Conservation (phyloP, 2,329 filamentous ascomycete genomes). For the Penicillium brevicompactum region DNA sequence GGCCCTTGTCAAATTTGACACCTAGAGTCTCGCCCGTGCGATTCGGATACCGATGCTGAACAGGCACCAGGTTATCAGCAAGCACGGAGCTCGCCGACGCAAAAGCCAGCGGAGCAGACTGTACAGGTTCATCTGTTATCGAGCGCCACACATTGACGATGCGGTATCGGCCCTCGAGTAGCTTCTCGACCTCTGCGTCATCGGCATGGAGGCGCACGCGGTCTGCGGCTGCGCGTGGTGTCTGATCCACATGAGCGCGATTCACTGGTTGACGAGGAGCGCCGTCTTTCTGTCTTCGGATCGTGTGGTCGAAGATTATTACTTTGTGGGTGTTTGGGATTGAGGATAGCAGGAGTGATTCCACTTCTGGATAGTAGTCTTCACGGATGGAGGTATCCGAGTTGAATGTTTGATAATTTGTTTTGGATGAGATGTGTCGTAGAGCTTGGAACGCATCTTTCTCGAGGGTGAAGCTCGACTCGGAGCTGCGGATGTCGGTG, state of each 20-base stretch:
- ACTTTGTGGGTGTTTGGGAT: slow-evolving; percentile 69
- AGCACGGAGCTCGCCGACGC: slow-evolving; percentile 58
- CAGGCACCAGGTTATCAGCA: slow-evolving; percentile 63
- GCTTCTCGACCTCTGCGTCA: slow-evolving; percentile 63
- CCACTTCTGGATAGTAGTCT: slow-evolving; percentile 84
- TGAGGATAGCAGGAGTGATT: slow-evolving; percentile 66
- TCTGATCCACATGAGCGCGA: slow-evolving; percentile 83
- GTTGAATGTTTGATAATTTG: slow-evolving; percentile 59
- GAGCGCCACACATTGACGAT: slow-evolving; percentile 89
- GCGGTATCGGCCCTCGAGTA: slow-evolving; percentile 71
- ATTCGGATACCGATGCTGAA: slow-evolving; percentile 73
- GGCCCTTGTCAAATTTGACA: slow-evolving; percentile 62
- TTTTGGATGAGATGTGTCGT: slow-evolving; percentile 57
- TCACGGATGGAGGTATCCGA: slow-evolving; percentile 64
- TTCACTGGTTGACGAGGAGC: slow-evolving; percentile 69
- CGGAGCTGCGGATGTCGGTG: slow-evolving; percentile 72
- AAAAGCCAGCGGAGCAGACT: slow-evolving; percentile 59
- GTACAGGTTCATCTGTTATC: slow-evolving; percentile 53
- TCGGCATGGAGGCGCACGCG: slow-evolving; percentile 70
- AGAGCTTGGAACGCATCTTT: slow-evolving; percentile 73
- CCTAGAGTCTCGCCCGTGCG: slow-evolving; percentile 74
- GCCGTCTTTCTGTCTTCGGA: slow-evolving; percentile 65
- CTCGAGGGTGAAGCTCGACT: slow-evolving; percentile 68
- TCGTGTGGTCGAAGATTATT: slow-evolving; percentile 84
- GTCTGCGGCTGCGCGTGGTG: slow-evolving; percentile 62